Conservation (phyloP, 441 rosid species). For the Pelargonium australe region DNA sequence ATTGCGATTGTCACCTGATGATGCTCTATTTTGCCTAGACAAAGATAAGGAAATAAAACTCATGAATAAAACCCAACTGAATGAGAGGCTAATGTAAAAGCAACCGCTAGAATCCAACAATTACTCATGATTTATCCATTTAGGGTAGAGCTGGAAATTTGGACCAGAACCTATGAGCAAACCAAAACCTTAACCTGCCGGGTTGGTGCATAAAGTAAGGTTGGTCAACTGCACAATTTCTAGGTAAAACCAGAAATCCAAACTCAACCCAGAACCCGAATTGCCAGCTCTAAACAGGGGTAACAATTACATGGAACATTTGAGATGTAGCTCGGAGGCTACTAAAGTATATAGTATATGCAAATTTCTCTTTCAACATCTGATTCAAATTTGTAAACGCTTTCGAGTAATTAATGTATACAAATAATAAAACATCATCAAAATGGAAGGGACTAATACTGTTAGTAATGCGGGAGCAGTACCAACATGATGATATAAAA, state of each 20-base stretch:
- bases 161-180: too few species aligned
- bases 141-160: too few species aligned
- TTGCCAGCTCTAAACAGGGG: not conserved
- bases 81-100: too few species aligned
- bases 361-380: not conserved
- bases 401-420: not conserved
- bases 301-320: not conserved
- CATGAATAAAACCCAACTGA: slow-evolving; percentile 18
- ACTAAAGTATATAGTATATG: not conserved
- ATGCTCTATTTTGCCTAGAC: slow-evolving; percentile 41
- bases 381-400: not conserved
- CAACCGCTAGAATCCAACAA: too few species aligned
- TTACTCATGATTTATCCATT: too few species aligned
- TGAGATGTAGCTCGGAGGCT: not conserved
- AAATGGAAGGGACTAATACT: not conserved
- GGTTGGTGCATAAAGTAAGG: too few species aligned
- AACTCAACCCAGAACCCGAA: too few species aligned
- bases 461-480: not conserved
- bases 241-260: too few species aligned
- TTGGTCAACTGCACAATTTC: too few species aligned
- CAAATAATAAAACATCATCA: not conserved
- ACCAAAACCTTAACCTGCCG: too few species aligned
- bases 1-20: slow-evolving; percentile 21
- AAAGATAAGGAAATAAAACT: too few species aligned
- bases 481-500: too few species aligned